Base-by-base conservation (phyloP, 192 early-diverging fungal species). In the Rhizoclosmatium globosum region DNA sequence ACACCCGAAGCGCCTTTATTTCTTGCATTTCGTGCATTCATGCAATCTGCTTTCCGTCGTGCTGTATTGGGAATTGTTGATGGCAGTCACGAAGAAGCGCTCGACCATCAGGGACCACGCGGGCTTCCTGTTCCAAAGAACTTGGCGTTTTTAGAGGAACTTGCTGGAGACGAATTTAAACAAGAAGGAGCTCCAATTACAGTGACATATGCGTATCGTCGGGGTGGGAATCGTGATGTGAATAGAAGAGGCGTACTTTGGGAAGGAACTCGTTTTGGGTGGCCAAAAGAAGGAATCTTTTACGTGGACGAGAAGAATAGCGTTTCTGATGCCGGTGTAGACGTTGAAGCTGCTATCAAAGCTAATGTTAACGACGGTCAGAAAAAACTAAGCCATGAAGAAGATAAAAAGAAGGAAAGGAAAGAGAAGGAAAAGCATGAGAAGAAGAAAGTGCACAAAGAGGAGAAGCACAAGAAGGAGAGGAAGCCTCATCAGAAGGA, bases 1-100 rank as follows among this genome's bases (percentile, higher is more conserved):
- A 13, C 50, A 53, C 31, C 46, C 19, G 11, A 44, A n/a, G 59
- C 79, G 48, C 73, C 73, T 4, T 53, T 80, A 9, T 21, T 75
- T 15, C 44, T 65, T 31, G 79, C 79, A 46, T 80, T 80, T 50
- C 64, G 71, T 1, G 62, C 17, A 3, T 80, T 80, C 66, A 75
- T 80, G 79, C 7, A 66, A 3, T 58, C 39, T 48, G 59, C 72
- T 7, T 53, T 43, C n/a, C 67, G 42, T 7, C 9, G 15, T 9
- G n/a, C 42, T 19, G 50, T 53, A 13, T 53, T 53, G 50, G 50
- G 50, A 17, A 53, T 53, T 53, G 6, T 53, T 7, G 50, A 53
- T 53, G 50, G 17, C 6, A 53, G 9, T 7, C 17, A 53, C 17
- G 50, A 53, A 17, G 9, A 17, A 17, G 50, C 17, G 6, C 17